Evolutionary conservation across 1,284 basidiomycete genomes (phyloP).

Genomic region (Trichosporon ovoides): DNA sequence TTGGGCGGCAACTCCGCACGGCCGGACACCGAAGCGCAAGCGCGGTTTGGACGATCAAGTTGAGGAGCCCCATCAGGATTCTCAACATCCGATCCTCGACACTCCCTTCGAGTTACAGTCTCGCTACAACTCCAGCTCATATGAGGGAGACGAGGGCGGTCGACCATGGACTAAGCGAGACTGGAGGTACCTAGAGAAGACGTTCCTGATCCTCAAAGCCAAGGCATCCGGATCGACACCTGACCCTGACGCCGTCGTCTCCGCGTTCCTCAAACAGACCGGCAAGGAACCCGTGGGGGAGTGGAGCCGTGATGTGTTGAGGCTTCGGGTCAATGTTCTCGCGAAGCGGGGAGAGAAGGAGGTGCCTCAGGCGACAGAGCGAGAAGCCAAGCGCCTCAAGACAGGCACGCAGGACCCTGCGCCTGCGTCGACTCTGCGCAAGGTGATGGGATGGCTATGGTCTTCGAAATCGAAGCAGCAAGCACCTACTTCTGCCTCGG

Average conservation of each 20-base stretch:
- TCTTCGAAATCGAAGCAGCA: neutral
- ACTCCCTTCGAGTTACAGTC: neutral
- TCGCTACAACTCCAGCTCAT: neutral
- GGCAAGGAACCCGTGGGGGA: constrained; percentile 10
- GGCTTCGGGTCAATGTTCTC: neutral
- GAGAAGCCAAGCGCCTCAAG: neutral
- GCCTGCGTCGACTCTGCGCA: neutral
- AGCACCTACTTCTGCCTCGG: neutral
- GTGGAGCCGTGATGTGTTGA: constrained; percentile 7
- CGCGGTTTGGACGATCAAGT: constrained; percentile 1
- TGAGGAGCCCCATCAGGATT: neutral
- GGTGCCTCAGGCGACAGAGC: neutral
- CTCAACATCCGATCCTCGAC: neutral
- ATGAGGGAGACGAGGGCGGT: neutral
- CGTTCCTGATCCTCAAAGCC: neutral
- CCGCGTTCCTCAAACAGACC: constrained; percentile 9
- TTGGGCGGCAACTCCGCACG: constrained; percentile 15
- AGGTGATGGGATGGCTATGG: neutral
- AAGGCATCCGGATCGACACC: neutral
- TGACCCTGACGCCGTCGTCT: constrained; percentile 8
- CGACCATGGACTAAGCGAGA: constrained; percentile 32
- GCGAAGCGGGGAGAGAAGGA: neutral
- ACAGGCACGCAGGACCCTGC: neutral
- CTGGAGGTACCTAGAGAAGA: constrained; percentile 39
- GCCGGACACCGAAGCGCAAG: constrained; percentile 12